Percentiles rank a stretch among this genome's conserved stretches.
phyloP scores from a whole-genome alignment of 352 stramenopile species.

The Pythium sukuiense region DNA sequence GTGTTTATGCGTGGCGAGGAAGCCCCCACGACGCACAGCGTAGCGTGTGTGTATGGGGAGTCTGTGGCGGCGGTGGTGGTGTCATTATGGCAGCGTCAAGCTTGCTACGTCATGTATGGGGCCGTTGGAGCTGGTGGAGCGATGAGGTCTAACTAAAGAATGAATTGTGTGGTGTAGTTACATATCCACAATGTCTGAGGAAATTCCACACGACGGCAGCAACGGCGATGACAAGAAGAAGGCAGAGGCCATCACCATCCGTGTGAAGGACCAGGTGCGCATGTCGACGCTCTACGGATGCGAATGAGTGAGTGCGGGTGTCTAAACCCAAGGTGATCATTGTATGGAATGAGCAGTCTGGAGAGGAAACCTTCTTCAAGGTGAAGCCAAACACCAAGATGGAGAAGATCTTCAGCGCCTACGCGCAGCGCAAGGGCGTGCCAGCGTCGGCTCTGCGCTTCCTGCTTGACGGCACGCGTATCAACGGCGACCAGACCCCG shows the following conservation, averaged over 20 bases:
- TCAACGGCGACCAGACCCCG: conserved; percentile 93
- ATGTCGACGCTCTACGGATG: not conserved
- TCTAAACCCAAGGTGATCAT: not conserved
- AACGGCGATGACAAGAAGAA: conserved; percentile 86
- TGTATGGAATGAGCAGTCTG: conserved; percentile 46
- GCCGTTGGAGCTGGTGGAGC: not conserved
- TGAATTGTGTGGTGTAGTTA: not conserved
- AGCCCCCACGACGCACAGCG: not conserved
- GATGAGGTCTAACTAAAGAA: not conserved
- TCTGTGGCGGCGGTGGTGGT: too few species aligned
- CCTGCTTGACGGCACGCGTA: conserved; percentile 95
- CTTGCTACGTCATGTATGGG: too few species aligned
- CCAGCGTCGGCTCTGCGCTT: conserved; percentile 91
- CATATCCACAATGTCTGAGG: conserved; percentile 51
- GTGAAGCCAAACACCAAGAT: conserved; percentile 99
- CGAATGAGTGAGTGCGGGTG: not conserved
- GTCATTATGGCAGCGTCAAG: too few species aligned
- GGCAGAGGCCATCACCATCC: conserved; percentile 85
- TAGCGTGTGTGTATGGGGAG: not conserved
- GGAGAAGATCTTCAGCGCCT: conserved; percentile 97
- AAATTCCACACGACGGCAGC: conserved; percentile 44
- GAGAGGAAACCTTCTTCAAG: conserved; percentile 98
- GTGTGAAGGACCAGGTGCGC: conserved; percentile 81
- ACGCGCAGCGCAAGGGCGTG: conserved; percentile 94
- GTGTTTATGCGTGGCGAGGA: not conserved